Base-by-base conservation (phyloP, 2,329 filamentous ascomycete species). In the Dothideomycetidae sp. region DNA sequence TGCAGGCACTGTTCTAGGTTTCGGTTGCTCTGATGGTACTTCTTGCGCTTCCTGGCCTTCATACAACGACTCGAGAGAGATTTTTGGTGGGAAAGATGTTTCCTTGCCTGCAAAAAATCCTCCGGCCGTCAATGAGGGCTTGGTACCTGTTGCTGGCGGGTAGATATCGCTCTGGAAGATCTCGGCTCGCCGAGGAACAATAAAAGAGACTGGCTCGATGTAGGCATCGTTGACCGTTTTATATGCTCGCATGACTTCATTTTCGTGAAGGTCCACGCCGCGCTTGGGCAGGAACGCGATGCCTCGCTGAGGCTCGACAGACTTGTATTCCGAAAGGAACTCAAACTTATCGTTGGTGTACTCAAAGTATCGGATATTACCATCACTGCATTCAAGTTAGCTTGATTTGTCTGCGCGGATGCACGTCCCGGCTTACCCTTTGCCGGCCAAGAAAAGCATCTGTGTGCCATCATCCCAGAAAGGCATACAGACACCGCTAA, bases 321-420 rank as follows among this genome's bases (percentile, higher is more conserved):
- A 96, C 63, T 94, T 93, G 71, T 96, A 90, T 59, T 96, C 88
- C 45, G 85, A 92, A 38, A 98, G 67, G 61, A 82, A 93, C 62
- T 98, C 88, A 56, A 98, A 94, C 62, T 94, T 94, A 69, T 96
- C 88, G 62, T 96, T 93, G 56, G 92, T 82, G 54, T 92, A 93
- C 62, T 98, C 90, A 59, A 82, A 98, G 70, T 98, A 98, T 46
- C 90, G 86, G 55, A 98, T 98, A 62, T 98, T 98, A 53, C 90
- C 90, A 56, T 98, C 90, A 60, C 83, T 90, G 18, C 9, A 5
- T 46, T 43, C 48, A 37, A 16, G 40, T 33, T 35, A 16, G n/a
- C 11, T 13, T 15, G 7, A 18, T 12, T 15, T 14, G 31, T 10
- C 10, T 17, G 9, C 31, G 17, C 12, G 31, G 15, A n/a, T 14